Evolutionary conservation across 306 rosid genomes (phyloP).

Genomic region (Trifolium fragiferum): DNA sequence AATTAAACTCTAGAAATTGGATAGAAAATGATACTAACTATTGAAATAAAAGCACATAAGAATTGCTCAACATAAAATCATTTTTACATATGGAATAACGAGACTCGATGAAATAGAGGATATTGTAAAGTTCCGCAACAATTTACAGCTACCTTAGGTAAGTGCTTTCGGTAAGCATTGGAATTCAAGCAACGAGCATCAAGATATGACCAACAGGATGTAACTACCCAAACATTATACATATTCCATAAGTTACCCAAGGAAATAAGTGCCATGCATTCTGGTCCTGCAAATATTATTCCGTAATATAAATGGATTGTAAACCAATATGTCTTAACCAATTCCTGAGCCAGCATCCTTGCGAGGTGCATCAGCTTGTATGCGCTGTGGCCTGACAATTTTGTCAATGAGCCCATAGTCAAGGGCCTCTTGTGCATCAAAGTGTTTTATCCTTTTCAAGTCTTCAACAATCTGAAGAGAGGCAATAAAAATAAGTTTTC

Average conservation of each 20-base stretch:
- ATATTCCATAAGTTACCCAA: constrained; percentile 33
- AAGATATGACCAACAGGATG: constrained; percentile 36
- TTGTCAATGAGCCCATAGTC: constrained; percentile 96
- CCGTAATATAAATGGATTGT: constrained; percentile 8
- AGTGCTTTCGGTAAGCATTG: constrained; percentile 17
- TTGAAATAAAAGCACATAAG: too few relatives aligned
- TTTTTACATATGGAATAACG: too few relatives aligned
- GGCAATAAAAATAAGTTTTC: constrained; percentile 38
- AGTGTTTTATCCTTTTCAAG: constrained; percentile 71
- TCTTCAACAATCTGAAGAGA: constrained; percentile 69
- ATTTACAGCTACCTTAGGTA: constrained; percentile 17
- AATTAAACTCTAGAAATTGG: too few relatives aligned
- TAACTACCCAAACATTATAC: constrained; percentile 41
- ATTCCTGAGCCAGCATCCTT: constrained; percentile 77
- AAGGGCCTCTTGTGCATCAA: constrained; percentile 77
- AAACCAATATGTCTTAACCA: constrained; percentile 60
- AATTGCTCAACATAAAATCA: too few relatives aligned
- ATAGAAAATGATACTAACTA: too few relatives aligned
- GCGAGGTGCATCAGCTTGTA: constrained; percentile 77
- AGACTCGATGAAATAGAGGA: background rate
- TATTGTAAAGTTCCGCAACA: background rate
- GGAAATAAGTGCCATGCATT: constrained; percentile 29
- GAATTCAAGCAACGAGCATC: constrained; percentile 11
- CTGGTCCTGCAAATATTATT: constrained; percentile 25
- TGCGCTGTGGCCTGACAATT: constrained; percentile 75